Percentiles rank a stretch among this genome's conserved stretches.
These are phyloP conservation scores for Friedmanniomyces simplex DNA, from an alignment of 495 filamentous ascomycete species.

Conservation along the genomic window DNA sequence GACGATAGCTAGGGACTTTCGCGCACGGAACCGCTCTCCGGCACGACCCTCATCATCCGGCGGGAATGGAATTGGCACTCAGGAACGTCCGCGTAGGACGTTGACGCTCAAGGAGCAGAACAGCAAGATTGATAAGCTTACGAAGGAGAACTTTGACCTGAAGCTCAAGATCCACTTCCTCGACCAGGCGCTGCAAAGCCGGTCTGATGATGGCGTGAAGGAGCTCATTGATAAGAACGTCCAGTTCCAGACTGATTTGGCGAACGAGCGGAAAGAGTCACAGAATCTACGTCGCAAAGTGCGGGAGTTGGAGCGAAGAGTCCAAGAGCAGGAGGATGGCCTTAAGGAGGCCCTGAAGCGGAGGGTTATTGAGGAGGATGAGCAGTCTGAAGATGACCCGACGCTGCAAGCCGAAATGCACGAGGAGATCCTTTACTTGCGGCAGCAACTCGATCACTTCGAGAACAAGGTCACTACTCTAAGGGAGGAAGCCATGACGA, in stretches of 20 bases:
- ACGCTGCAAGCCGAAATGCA: conserved; percentile 63
- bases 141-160: conserved; percentile 93
- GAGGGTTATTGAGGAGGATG: conserved; percentile 31
- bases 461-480: conserved; percentile 74
- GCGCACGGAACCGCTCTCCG: conserved; percentile 47
- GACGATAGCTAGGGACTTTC: conserved; percentile 75
- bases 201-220: conserved; percentile 91
- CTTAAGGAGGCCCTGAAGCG: conserved; percentile 40
- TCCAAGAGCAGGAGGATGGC: conserved; percentile 62
- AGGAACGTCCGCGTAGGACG: conserved; percentile 51
- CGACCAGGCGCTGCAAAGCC: conserved; percentile 81
- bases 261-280: conserved; percentile 79
- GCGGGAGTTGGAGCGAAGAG: conserved; percentile 73
- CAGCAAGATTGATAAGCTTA: conserved; percentile 86
- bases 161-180: conserved; percentile 97
- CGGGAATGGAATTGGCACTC: not conserved
- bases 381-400: conserved; percentile 41
- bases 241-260: conserved; percentile 79
- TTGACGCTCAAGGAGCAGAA: conserved; percentile 95
- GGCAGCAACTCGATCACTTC: conserved; percentile 74
- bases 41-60: conserved; percentile 30
- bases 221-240: conserved; percentile 97
- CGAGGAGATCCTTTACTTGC: conserved; percentile 70
- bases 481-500: conserved; percentile 59
- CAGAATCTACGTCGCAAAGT: conserved; percentile 66